Conservation (phyloP, 805 yeast species). For the Metschnikowia rubicola region DNA sequence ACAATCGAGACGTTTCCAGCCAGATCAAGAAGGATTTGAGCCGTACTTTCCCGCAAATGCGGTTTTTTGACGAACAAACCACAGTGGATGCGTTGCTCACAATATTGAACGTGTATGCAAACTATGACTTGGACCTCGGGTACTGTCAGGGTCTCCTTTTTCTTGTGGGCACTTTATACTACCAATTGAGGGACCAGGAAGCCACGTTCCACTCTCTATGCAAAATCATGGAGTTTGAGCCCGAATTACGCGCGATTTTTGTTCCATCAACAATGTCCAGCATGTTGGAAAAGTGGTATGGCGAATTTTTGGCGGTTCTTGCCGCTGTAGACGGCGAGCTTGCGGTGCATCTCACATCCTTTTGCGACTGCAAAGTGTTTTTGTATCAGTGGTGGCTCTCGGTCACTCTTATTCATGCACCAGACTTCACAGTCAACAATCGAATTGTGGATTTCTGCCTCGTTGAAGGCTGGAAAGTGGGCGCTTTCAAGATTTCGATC, state of each 20-base stretch:
- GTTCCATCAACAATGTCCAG: slow-evolving; percentile 49
- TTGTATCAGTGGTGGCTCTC: slow-evolving; percentile 68
- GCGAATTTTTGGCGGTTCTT: slow-evolving; percentile 48
- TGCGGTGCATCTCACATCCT: slow-evolving; percentile 38
- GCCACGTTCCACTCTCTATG: slow-evolving; percentile 52
- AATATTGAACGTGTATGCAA: slow-evolving; percentile 58
- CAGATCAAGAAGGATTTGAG: slow-evolving; percentile 56
- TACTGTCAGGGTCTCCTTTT: slow-evolving; percentile 68
- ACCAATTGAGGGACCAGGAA: slow-evolving; percentile 33
- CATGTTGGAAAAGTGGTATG: slow-evolving; percentile 50
- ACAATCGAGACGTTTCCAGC: slow-evolving; percentile 34
- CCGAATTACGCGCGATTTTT: slow-evolving; percentile 48
- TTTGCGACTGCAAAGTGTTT: slow-evolving; percentile 44
- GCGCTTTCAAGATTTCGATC: slow-evolving; percentile 52
- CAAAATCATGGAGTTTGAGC: slow-evolving; percentile 56
- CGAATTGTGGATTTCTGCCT: slow-evolving; percentile 49
- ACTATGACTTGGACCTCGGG: slow-evolving; percentile 63
- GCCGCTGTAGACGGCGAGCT: slow-evolving; percentile 39
- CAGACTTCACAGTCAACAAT: slow-evolving; percentile 46
- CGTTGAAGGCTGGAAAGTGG: slow-evolving; percentile 52
- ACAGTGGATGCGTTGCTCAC: slow-evolving; percentile 49
- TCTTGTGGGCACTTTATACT: slow-evolving; percentile 55
- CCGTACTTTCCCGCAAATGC: slow-evolving; percentile 56
- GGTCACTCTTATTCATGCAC: slow-evolving; percentile 58
- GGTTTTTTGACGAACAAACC: slow-evolving; percentile 42